Evolutionary conservation across 371 early-diverging fungal species (phyloP).

Genomic region (Rhizopus stolonifer): DNA sequence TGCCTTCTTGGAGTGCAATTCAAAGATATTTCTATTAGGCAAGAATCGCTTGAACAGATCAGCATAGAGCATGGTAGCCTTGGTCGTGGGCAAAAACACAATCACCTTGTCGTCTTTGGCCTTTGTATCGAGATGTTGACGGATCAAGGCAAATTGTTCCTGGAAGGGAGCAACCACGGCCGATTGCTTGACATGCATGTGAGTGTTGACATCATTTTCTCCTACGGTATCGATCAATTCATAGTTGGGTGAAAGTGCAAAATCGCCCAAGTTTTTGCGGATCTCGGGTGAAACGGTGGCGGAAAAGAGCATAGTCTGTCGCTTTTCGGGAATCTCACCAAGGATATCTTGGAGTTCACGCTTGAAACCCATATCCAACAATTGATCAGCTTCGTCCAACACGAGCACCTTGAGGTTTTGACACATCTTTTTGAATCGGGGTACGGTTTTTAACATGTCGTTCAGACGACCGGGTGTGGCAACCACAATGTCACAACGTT

Average conservation of each 20-base stretch:
- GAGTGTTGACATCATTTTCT: constrained; percentile 76
- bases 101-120: constrained; percentile 76
- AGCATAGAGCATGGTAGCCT: constrained; percentile 74
- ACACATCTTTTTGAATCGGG: constrained; percentile 56
- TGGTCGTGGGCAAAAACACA: constrained; percentile 88
- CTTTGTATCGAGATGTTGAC: constrained; percentile 58
- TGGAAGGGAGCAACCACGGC: constrained; percentile 64
- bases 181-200: constrained; percentile 76
- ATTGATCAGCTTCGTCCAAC: constrained; percentile 98
- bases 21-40: constrained; percentile 45
- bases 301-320: constrained; percentile 97
- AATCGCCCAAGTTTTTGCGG: constrained; percentile 46
- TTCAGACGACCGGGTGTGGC: constrained; percentile 95
- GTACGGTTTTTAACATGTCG: constrained; percentile 77
- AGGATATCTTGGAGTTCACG: constrained; percentile 87
- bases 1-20: constrained; percentile 81
- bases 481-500: constrained; percentile 86
- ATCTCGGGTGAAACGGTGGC: constrained; percentile 95
- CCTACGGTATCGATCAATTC: constrained; percentile 86
- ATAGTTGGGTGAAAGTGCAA: constrained; percentile 79
- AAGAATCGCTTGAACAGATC: constrained; percentile 56
- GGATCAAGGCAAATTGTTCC: constrained; percentile 63
- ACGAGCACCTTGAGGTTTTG: constrained; percentile 75
- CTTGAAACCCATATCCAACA: constrained; percentile 98
- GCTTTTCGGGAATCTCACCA: constrained; percentile 69